Conservation (phyloP, 2,329 filamentous ascomycete genomes). For the Trichoderma polysporum region DNA sequence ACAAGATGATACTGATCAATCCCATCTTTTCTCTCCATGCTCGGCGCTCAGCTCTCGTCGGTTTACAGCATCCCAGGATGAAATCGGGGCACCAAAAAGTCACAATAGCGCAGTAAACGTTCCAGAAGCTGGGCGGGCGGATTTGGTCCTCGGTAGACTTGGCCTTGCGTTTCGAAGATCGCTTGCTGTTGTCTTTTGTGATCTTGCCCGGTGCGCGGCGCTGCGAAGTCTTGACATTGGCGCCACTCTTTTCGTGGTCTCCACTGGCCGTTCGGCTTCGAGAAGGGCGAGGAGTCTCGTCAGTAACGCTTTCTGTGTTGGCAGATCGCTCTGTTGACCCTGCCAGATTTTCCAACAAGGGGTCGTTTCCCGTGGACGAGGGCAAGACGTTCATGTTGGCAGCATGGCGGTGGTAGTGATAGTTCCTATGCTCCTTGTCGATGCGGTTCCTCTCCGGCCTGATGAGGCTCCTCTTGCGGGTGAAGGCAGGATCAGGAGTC, state of each 20-base stretch:
- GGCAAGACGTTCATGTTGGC: constrained; percentile 88
- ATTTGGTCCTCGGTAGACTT: constrained; percentile 61
- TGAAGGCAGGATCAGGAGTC: constrained; percentile 39
- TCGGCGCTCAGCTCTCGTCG: constrained; percentile 78
- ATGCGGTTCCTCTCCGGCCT: constrained; percentile 85
- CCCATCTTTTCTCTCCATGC: constrained; percentile 99
- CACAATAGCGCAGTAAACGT: constrained; percentile 87
- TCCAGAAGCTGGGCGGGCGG: constrained; percentile 85
- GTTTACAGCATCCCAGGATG: constrained; percentile 83
- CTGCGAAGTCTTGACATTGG: constrained; percentile 35
- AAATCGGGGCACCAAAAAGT: constrained; percentile 95
- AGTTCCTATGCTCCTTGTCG: constrained; percentile 86
- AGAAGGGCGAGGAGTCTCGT: constrained; percentile 40
- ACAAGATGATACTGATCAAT: constrained; percentile 85
- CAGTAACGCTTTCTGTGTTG: constrained; percentile 46
- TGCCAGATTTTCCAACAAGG: constrained; percentile 76
- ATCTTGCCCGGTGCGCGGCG: constrained; percentile 59
- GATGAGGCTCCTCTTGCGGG: constrained; percentile 83
- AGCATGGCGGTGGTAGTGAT: constrained; percentile 92
- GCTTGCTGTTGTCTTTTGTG: constrained; percentile 59
- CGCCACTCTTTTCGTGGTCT: constrained; percentile 35
- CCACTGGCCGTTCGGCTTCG: constrained; percentile 37
- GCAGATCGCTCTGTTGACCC: constrained; percentile 58
- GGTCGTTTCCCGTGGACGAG: constrained; percentile 89
- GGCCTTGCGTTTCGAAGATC: constrained; percentile 50